Evolutionary conservation across 148 eudicot species (phyloP).

Genomic region (Persicaria tinctoria): DNA sequence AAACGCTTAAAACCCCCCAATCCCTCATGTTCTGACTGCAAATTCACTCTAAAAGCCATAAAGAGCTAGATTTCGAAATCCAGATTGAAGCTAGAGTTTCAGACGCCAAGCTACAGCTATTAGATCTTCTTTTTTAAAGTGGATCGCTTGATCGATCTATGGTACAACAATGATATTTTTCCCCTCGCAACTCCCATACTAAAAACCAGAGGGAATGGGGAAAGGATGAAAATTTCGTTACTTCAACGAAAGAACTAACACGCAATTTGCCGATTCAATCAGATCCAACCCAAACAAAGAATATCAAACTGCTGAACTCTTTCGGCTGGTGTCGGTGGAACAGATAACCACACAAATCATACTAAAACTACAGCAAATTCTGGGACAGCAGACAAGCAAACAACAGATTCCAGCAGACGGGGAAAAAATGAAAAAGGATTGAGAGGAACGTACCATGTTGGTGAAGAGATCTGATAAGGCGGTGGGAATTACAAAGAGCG

Average conservation of each 20-base stretch:
- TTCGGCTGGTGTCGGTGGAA: background rate
- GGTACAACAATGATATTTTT: background rate
- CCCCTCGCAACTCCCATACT: background rate
- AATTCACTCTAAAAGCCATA: background rate
- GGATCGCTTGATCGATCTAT: background rate
- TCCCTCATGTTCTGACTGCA: background rate
- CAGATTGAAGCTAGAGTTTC: background rate
- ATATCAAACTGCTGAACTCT: background rate
- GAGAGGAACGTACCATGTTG: slow-evolving; percentile 2
- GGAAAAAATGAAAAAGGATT: background rate
- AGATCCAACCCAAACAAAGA: background rate
- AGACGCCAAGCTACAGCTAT: background rate
- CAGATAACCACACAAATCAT: background rate
- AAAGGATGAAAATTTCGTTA: background rate
- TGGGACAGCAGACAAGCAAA: background rate
- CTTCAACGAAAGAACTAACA: background rate
- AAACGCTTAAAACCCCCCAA: background rate
- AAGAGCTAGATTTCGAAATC: background rate
- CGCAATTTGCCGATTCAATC: background rate
- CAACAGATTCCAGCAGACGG: background rate
- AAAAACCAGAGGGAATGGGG: background rate
- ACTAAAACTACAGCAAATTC: background rate
- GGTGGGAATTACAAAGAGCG: background rate
- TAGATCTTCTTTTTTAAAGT: background rate
- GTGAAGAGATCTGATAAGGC: background rate